Conservation (phyloP, 768 basidiomycete species). For the Phlebiopsis gigantea region DNA sequence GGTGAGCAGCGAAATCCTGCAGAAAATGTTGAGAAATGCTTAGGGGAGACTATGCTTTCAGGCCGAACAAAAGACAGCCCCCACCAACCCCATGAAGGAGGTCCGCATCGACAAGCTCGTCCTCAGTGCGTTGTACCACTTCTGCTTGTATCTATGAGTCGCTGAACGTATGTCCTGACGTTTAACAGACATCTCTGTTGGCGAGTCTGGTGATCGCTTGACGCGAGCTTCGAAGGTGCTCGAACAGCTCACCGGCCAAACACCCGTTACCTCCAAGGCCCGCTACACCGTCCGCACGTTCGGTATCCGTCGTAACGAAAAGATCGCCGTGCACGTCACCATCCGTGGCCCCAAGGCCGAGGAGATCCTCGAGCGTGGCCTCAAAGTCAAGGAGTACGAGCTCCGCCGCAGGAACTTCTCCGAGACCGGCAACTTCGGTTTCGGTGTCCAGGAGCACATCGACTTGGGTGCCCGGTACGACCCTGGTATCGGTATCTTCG, state of each 20-base stretch:
- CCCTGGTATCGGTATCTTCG: slow-evolving; percentile 97
- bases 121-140: slow-evolving; percentile 76
- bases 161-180: slow-evolving; percentile 10
- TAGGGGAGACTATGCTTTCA: slow-evolving; percentile 25
- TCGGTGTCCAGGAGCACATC: slow-evolving; percentile 99
- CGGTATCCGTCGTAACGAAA: slow-evolving; percentile 99
- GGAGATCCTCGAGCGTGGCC: slow-evolving; percentile 97
- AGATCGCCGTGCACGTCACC: slow-evolving; percentile 98
- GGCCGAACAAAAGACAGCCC: slow-evolving; percentile 87
- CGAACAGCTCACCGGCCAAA: slow-evolving; percentile 98
- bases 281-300: slow-evolving; percentile 99
- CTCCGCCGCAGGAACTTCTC: slow-evolving; percentile 96
- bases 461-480: slow-evolving; percentile 99
- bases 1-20: slow-evolving; percentile 9
- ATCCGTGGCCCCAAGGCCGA: slow-evolving; percentile 99
- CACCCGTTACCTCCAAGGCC: slow-evolving; percentile 98
- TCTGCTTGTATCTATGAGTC: slow-evolving; percentile 3
- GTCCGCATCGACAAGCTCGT: slow-evolving; percentile 97
- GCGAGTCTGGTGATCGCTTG: slow-evolving; percentile 98
- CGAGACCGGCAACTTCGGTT: slow-evolving; percentile 98
- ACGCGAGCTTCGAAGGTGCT: slow-evolving; percentile 99
- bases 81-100: slow-evolving; percentile 94
- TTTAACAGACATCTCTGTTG: slow-evolving; percentile 91
- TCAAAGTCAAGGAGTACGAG: slow-evolving; percentile 99
- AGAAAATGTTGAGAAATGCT: neutral